Conservation (phyloP, 2,329 filamentous ascomycete species). For the Lachnellula occidentalis region DNA sequence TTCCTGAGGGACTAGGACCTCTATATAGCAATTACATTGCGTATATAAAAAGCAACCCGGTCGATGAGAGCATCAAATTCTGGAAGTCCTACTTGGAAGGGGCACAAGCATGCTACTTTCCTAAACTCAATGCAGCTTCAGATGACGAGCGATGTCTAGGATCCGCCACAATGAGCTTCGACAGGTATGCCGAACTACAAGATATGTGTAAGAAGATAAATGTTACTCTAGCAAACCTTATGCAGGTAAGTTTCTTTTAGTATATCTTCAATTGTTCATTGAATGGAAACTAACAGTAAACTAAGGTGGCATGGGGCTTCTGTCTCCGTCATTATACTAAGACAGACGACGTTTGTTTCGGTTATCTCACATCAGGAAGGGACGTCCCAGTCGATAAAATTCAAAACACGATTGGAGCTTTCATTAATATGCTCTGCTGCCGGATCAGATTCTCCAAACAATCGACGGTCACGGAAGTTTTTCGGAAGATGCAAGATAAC, state of each 20-base stretch:
- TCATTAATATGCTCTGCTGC: slow-evolving; percentile 37
- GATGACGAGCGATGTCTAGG: not conserved
- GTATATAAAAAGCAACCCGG: slow-evolving; percentile 23
- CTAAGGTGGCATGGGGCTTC: slow-evolving; percentile 3
- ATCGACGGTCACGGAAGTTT: slow-evolving; percentile 24
- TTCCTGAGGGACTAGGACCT: slow-evolving; percentile 22
- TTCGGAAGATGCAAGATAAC: slow-evolving; percentile 27
- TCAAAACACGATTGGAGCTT: slow-evolving; percentile 40
- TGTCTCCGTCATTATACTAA: slow-evolving; percentile 32
- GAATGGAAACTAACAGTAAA: not conserved
- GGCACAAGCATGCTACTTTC: slow-evolving; percentile 4
- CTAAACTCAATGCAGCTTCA: not conserved
- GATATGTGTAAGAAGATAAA: slow-evolving; percentile 1
- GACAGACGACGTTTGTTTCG: slow-evolving; percentile 36
- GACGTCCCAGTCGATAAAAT: slow-evolving; percentile 42
- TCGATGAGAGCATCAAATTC: slow-evolving; percentile 18
- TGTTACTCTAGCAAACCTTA: slow-evolving; percentile 4
- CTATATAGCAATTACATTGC: slow-evolving; percentile 35
- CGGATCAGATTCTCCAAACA: slow-evolving; percentile 19
- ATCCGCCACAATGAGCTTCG: not conserved
- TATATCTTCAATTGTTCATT: too few species aligned
- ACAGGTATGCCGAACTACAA: not conserved
- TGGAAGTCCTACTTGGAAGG: slow-evolving; percentile 17
- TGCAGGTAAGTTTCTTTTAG: not conserved
- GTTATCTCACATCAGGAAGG: slow-evolving; percentile 36